Evolutionary conservation across 345 rosid genomes (phyloP).

Genomic region (Laguncularia racemosa): DNA sequence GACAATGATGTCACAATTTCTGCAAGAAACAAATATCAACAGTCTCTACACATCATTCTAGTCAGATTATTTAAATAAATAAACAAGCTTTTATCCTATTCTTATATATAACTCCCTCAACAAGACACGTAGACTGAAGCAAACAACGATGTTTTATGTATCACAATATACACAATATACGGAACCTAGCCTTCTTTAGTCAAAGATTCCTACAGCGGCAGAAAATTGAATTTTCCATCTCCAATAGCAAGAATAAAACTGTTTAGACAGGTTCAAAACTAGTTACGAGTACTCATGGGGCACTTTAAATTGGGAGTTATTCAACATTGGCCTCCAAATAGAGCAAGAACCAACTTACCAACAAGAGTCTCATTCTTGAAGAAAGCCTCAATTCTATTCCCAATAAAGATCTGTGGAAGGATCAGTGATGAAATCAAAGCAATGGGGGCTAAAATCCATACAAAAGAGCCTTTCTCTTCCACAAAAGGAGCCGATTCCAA

Average conservation of each 20-base stretch:
- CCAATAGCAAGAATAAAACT: not conserved
- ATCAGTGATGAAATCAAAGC: slow-evolving; percentile 53
- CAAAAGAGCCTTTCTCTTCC: slow-evolving; percentile 55
- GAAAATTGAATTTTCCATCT: slow-evolving; percentile 1
- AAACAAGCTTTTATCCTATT: too few relatives aligned
- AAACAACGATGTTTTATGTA: too few relatives aligned
- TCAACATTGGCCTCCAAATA: too few relatives aligned
- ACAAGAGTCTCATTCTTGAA: slow-evolving; percentile 42
- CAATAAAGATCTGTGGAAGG: slow-evolving; percentile 67
- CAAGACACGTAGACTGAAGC: too few relatives aligned
- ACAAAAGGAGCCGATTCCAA: slow-evolving; percentile 61
- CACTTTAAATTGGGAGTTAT: too few relatives aligned
- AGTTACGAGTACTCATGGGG: too few relatives aligned
- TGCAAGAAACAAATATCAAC: slow-evolving; percentile 24
- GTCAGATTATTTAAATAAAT: too few relatives aligned
- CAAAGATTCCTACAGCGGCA: not conserved
- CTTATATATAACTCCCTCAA: not conserved
- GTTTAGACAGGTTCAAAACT: not conserved
- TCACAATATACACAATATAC: too few relatives aligned
- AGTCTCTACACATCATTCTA: not conserved
- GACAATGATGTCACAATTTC: slow-evolving; percentile 50
- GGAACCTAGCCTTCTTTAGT: too few relatives aligned
- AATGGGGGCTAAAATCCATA: slow-evolving; percentile 73
- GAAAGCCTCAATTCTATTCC: slow-evolving; percentile 39
- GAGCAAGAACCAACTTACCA: slow-evolving; percentile 18